Evolutionary conservation across 345 rosid species (phyloP), one percentile per base, ranked within the genome.

Genomic region (Pistacia integerrima): DNA sequence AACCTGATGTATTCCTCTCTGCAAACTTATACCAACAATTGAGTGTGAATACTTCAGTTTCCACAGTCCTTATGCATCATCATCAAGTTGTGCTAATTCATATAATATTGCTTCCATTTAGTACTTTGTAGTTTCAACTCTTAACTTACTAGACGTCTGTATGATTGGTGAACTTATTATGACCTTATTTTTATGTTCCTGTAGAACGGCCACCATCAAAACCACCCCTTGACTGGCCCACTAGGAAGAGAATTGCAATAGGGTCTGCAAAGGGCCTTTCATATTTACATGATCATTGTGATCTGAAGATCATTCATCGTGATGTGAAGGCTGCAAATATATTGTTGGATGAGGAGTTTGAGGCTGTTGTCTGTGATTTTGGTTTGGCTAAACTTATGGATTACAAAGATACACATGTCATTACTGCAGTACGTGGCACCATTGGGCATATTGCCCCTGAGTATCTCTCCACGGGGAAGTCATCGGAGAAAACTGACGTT

Each of bases 141-240:
- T 30, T 64, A 41, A 18, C 41, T 52, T 28, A 17, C 0, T 52
- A 30, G 6, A 28, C 33, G 8, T 48, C 12, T 69, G 46, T 69
- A 9, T 33, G 10, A 54, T 33, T 14, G 4, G 60, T 17, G 44
- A 7, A 69, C 41, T 41, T 33, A 28, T 76, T 30, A 30, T 30
- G 46, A 41, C n/a, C 49, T 0, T 68, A 48, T 63, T 36, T 14
- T 30, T 51, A 52, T 33, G 72, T 76, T 69, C 57, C 60, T 69
- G 75, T 54, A 77, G 80, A 77, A 48, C 72, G 76, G 28, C n/a
- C 72, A 2, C 57, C 68, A 48, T 58, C 64, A 33, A 33, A 64
- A 12, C 71, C 44, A 18, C 76, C 76, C 1, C 67, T 77, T 25
- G 76, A 68, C 51, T 78, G 81, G 81, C 54, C 74, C 67, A 64